Conservation (phyloP, 805 yeast species). For the Diddensiella caesifluorescens region DNA sequence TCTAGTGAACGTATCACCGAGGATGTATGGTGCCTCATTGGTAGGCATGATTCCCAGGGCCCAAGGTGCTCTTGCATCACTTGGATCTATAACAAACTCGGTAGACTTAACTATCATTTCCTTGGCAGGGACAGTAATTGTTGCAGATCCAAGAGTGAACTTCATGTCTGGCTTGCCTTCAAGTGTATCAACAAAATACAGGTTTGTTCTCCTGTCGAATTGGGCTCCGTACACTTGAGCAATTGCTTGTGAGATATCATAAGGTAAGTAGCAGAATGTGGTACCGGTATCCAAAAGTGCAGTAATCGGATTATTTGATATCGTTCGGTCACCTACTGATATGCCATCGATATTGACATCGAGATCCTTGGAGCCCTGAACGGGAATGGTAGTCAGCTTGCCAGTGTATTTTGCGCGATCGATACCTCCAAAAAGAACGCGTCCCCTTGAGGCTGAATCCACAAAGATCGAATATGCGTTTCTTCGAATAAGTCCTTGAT, state of each 20-base stretch:
- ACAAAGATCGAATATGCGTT: slow-evolving; percentile 45
- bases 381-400: slow-evolving; percentile 25
- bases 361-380: slow-evolving; percentile 21
- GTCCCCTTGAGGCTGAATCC: slow-evolving; percentile 34
- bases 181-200: not conserved
- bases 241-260: slow-evolving; percentile 5
- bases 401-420: slow-evolving; percentile 17
- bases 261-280: slow-evolving; percentile 19
- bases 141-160: slow-evolving; percentile 7
- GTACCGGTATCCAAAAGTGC: slow-evolving; percentile 21
- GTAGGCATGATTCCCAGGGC: slow-evolving; percentile 14
- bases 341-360: slow-evolving; percentile 10
- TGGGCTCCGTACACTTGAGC: slow-evolving; percentile 9
- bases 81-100: slow-evolving; percentile 7
- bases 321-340: slow-evolving; percentile 17
- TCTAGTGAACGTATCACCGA: slow-evolving; percentile 65
- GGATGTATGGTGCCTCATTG: slow-evolving; percentile 28
- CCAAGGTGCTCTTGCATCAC: slow-evolving; percentile 13
- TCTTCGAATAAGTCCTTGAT: slow-evolving; percentile 39
- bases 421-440: slow-evolving; percentile 22
- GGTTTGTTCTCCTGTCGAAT: slow-evolving; percentile 2
- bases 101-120: slow-evolving; percentile 18
- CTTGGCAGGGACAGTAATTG: slow-evolving; percentile 24
- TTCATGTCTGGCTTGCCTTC: slow-evolving; percentile 3
- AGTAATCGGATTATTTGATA: not conserved